phyloP scores from a whole-genome alignment of 495 filamentous ascomycete genomes.

The Xylona heveae region DNA sequence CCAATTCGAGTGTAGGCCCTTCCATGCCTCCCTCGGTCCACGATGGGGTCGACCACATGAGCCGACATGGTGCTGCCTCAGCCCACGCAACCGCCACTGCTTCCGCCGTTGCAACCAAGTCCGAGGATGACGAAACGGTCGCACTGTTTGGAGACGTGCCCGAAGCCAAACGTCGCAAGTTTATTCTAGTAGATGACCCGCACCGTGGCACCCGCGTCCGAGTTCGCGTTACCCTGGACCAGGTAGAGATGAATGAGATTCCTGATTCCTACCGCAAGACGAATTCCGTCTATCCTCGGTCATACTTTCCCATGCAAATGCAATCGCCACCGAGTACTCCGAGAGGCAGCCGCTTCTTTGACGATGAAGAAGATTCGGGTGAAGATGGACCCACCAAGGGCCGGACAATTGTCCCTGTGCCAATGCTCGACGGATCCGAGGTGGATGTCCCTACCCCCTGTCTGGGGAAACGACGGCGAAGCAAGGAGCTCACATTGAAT shows the following conservation, averaged over 20 bases:
- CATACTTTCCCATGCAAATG: slow-evolving; percentile 77
- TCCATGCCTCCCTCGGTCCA: slow-evolving; percentile 56
- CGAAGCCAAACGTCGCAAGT: slow-evolving; percentile 76
- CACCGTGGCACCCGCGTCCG: slow-evolving; percentile 58
- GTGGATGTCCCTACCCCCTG: slow-evolving; percentile 50
- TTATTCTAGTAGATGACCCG: slow-evolving; percentile 82
- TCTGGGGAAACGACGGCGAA: slow-evolving; percentile 38
- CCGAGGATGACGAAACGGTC: slow-evolving; percentile 26
- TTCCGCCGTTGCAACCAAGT: slow-evolving; percentile 6
- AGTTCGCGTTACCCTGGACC: slow-evolving; percentile 71
- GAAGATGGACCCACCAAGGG: slow-evolving; percentile 22
- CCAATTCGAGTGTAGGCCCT: slow-evolving; percentile 27
- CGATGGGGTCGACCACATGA: slow-evolving; percentile 35
- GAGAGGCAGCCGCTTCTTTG: slow-evolving; percentile 44
- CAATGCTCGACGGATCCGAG: slow-evolving; percentile 50
- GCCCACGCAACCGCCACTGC: slow-evolving; percentile 18
- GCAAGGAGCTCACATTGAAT: slow-evolving; percentile 70
- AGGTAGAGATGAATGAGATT: slow-evolving; percentile 79
- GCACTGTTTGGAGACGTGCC: slow-evolving; percentile 72
- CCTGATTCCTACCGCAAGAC: slow-evolving; percentile 79
- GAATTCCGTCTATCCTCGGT: slow-evolving; percentile 75
- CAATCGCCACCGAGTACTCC: slow-evolving; percentile 48
- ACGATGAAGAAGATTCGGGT: slow-evolving; percentile 27
- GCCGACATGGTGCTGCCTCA: slow-evolving; percentile 19
- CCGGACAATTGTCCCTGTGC: slow-evolving; percentile 42